Percentiles rank a stretch among this genome's conserved stretches.
phyloP scores from a whole-genome alignment of 2,329 filamentous ascomycete species.

The Colletotrichum chrysophilum region DNA sequence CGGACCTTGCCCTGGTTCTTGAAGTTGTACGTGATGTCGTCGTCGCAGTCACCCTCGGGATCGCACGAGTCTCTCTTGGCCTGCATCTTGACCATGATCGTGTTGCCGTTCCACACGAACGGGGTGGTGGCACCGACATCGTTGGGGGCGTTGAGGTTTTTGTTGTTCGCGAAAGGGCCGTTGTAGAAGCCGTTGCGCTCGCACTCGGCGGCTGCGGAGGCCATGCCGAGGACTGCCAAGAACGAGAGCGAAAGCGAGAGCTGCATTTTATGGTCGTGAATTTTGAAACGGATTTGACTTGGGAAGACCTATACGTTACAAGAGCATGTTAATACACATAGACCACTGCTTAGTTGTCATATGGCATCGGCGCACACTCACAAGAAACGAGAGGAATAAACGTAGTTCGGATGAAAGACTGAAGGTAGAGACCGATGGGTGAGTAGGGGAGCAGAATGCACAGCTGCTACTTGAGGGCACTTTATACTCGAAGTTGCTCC shows the following conservation, averaged over 20 bases:
- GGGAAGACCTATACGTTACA: neutral
- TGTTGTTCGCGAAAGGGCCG: neutral
- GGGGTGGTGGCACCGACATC: neutral
- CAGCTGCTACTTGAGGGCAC: fast-evolving
- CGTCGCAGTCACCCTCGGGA: neutral
- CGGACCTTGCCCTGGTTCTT: neutral
- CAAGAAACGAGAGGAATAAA: neutral
- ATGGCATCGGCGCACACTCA: neutral
- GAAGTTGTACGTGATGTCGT: neutral
- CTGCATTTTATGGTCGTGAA: neutral
- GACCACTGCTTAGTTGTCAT: neutral
- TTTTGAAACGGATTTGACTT: neutral
- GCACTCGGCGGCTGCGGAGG: neutral
- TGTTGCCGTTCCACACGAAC: neutral
- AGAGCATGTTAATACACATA: neutral
- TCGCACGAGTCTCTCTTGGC: neutral
- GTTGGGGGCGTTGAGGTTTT: neutral
- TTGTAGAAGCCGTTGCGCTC: neutral
- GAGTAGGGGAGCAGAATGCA: fast-evolving
- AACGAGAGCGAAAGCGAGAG: neutral
- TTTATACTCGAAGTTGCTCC: neutral
- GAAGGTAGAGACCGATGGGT: neutral
- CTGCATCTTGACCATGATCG: neutral
- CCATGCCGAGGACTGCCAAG: neutral
- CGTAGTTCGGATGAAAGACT: neutral